Evolutionary conservation across 495 filamentous ascomycete genomes (phyloP).

Genomic region (Penicillium chermesinum): DNA sequence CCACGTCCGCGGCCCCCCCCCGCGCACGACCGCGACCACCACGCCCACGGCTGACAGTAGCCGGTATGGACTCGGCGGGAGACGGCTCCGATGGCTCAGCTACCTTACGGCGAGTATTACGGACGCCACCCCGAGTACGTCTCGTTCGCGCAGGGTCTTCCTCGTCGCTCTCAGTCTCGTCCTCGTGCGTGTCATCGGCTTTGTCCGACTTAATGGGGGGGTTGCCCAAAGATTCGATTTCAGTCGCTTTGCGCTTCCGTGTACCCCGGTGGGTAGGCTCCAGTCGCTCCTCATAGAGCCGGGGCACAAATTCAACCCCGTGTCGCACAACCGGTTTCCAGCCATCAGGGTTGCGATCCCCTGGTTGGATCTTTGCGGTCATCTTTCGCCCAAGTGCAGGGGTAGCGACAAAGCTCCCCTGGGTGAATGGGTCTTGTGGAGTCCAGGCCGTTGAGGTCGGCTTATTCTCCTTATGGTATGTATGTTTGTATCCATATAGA

Average conservation of each 20-base stretch:
- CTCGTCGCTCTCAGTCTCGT: slow-evolving; percentile 22
- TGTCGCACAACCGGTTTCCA: slow-evolving; percentile 31
- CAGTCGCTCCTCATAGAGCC: slow-evolving; percentile 43
- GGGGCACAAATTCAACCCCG: slow-evolving; percentile 32
- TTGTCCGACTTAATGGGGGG: slow-evolving; percentile 28
- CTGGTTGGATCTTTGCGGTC: slow-evolving; percentile 27
- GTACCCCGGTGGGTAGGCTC: slow-evolving; percentile 49
- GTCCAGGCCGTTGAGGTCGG: slow-evolving; percentile 10
- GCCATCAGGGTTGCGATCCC: slow-evolving; percentile 37
- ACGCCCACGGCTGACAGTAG: slow-evolving; percentile 43
- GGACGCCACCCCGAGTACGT: slow-evolving; percentile 28
- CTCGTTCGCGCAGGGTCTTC: slow-evolving; percentile 29
- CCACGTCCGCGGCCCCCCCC: background rate
- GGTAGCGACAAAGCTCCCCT: slow-evolving; percentile 43
- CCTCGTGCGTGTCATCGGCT: slow-evolving; percentile 10
- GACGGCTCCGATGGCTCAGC: too few species aligned
- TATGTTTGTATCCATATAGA: slow-evolving; percentile 41
- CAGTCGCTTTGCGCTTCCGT: slow-evolving; percentile 42
- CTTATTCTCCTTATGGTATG: slow-evolving; percentile 10
- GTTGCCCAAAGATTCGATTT: slow-evolving; percentile 30
- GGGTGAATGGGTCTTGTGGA: slow-evolving; percentile 37
- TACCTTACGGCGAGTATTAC: slow-evolving; percentile 23
- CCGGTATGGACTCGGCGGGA: slow-evolving; percentile 16
- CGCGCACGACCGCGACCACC: slow-evolving; percentile 32
- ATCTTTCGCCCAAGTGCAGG: slow-evolving; percentile 38